Percentiles rank a stretch among this genome's conserved stretches.
Conservation (phyloP, 176 grass and related monocot genomes). For the Tillandsia fasciculata region DNA sequence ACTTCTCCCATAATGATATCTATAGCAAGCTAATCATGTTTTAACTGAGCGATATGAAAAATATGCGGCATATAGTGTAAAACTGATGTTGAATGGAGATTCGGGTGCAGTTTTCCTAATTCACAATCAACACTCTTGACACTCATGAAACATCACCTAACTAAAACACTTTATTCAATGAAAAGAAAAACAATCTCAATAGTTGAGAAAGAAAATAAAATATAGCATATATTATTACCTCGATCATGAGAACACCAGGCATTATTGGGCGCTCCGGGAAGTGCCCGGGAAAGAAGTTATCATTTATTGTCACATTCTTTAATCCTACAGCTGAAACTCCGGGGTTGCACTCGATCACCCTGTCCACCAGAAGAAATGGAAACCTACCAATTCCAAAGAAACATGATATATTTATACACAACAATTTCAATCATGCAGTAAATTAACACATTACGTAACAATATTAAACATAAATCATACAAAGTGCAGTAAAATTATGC, state of each 20-base stretch:
- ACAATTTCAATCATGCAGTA: not conserved
- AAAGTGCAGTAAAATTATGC: not conserved
- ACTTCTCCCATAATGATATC: no score
- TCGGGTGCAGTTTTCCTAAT: not conserved
- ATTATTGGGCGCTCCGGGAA: slow-evolving; percentile 34
- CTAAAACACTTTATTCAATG: not conserved
- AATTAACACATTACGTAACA: not conserved
- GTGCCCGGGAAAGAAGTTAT: slow-evolving; percentile 82
- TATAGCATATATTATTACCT: slow-evolving; percentile 27
- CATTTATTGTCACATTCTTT: slow-evolving; percentile 94
- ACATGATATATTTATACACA: not conserved
- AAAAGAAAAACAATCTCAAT: not conserved
- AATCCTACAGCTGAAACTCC: slow-evolving; percentile 38
- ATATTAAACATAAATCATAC: not conserved
- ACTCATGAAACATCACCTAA: not conserved
- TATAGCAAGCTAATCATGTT: no score
- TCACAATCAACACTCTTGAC: not conserved
- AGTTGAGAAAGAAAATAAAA: not conserved
- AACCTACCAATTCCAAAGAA: slow-evolving; percentile 26
- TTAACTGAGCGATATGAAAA: not conserved
- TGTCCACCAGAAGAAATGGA: slow-evolving; percentile 85
- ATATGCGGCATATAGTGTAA: not conserved
- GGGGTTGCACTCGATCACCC: slow-evolving; percentile 79
- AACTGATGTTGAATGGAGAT: not conserved
- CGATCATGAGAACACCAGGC: slow-evolving; percentile 44